Evolutionary conservation across 2,329 filamentous ascomycete species (phyloP), one percentile per base, ranked within the genome.

Genomic region (Cladosporium sp.): DNA sequence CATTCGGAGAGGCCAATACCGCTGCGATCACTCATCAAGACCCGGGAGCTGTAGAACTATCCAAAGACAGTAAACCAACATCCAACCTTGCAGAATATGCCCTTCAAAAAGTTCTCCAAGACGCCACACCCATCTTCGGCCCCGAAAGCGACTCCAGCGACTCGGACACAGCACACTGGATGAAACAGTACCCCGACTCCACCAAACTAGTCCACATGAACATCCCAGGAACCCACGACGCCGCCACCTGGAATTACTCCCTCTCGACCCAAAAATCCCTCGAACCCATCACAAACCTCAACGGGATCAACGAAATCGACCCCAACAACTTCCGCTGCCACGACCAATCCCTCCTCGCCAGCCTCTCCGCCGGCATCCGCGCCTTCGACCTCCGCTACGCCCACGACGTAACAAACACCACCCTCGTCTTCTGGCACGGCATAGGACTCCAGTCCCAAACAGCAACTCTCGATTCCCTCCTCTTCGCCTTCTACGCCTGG

Each of bases 301-400:
- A 67, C 39, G 64, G 68, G 19, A 60, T 64, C 15, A 52, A 55
- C 3, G 59, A 63, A 0, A 54, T 54, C 11, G 72, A 70, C 50
- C 67, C 59, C 4, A 58, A 62, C 0, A 56, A 53, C 13, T 76
- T 69, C 53, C 67, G 70, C 9, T 78, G 74, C 54, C 76, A 78
- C 55, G 57, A 67, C 2, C 43, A 43, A 3, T 61, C 67, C 0
- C 58, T 77, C 0, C 56, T 67, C 12, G 60, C 62, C 16, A 70
- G 72, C 60, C 67, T 79, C 0, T 64, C 72, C 39, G 65, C 64
- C 20, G 76, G 75, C 6, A 70, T 78, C 12, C 71, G 76, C 13
- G 75, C 69, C 30, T 76, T 78, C 51, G 76, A 78, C 55, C 60
- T 78, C 33, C 66, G 75, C n/a, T 75, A 72, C 56, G 74, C 73